Conservation (phyloP, 2,329 filamentous ascomycete species). For the Ilyonectria mors-panacis region DNA sequence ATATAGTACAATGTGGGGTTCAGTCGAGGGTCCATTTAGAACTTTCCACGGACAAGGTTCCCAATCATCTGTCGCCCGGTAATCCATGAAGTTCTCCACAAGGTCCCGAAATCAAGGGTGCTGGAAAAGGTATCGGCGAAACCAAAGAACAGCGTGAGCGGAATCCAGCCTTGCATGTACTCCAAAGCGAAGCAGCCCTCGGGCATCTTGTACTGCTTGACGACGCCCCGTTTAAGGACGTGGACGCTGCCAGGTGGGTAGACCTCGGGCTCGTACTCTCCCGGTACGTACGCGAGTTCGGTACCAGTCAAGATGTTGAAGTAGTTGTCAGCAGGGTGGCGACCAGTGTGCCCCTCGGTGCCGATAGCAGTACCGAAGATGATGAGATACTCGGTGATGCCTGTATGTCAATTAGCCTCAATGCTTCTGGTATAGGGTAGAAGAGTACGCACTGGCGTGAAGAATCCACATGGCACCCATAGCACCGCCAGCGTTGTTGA, state of each 20-base stretch:
- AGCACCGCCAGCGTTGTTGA: constrained; percentile 91
- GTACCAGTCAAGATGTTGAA: constrained; percentile 89
- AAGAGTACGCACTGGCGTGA: constrained; percentile 76
- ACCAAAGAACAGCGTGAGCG: constrained; percentile 91
- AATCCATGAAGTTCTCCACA: constrained; percentile 81
- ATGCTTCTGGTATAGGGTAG: background rate
- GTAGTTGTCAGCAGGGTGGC: constrained; percentile 94
- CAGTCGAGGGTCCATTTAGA: constrained; percentile 61
- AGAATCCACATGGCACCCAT: constrained; percentile 95
- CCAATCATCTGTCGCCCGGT: constrained; percentile 82
- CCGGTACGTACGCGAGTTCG: constrained; percentile 81
- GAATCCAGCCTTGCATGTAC: constrained; percentile 91
- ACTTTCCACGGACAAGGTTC: constrained; percentile 80
- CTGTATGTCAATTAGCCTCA: constrained; percentile 50
- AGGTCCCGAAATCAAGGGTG: constrained; percentile 85
- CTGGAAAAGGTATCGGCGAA: constrained; percentile 85
- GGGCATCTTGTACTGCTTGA: constrained; percentile 89
- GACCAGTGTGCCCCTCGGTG: constrained; percentile 89
- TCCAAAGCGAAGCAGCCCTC: constrained; percentile 83
- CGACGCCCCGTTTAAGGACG: constrained; percentile 77
- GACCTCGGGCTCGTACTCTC: constrained; percentile 76
- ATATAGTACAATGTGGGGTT: too few relatives aligned
- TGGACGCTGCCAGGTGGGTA: constrained; percentile 80
- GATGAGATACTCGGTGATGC: constrained; percentile 90
- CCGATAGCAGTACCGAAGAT: constrained; percentile 86